Evolutionary conservation across 1,284 basidiomycete species (phyloP), one percentile per base, ranked within the genome.

Genomic region (Apiotrichum gamsii): DNA sequence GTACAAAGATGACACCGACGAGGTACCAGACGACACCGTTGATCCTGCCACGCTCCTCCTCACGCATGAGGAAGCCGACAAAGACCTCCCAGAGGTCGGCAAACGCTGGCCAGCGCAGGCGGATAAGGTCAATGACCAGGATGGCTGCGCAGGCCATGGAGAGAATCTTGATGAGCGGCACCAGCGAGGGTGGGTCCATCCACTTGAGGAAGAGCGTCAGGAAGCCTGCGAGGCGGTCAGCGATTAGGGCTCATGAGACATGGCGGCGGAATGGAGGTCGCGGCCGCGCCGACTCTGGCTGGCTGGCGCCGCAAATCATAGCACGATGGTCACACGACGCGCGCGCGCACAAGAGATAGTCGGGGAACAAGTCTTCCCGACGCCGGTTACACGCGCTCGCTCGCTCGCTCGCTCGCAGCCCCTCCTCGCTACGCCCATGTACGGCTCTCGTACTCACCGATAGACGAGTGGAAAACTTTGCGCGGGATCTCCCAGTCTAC

Each of bases 11-110:
- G 58, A 90, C 90, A 16, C 94, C 94, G 24, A 94, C 72, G 43
- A 97, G 83, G 69, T 97, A 98, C 88, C 90, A 97, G 37, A 96
- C 83, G 24, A 94, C 90, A 4, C 94, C 94, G 62, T 91, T 91
- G 14, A 83, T 79, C 36, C 79, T 75, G 45, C 84, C 83, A 75
- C 85, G 87, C 75, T 96, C 93, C 57, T 82, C 83, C 58, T 93
- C 89, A 15, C 91, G 81, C 94, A 98, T 97, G 46, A 98, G 79
- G 64, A 88, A 84, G 18, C 94, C 93, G 1, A 94, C 72, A 25
- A 76, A 72, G 14, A 75, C 72, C 69, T 96, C 93, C 67, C 91
- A 97, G 8, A 83, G 58, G 35, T 65, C 73, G 56, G 84, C 90
- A 60, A 96, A 87, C 0, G 74, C 62, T 1, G 80, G 77, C 38